These are phyloP conservation scores for Didymella pomorum DNA, from an alignment of 2,329 filamentous ascomycete species.

Conservation along the genomic window DNA sequence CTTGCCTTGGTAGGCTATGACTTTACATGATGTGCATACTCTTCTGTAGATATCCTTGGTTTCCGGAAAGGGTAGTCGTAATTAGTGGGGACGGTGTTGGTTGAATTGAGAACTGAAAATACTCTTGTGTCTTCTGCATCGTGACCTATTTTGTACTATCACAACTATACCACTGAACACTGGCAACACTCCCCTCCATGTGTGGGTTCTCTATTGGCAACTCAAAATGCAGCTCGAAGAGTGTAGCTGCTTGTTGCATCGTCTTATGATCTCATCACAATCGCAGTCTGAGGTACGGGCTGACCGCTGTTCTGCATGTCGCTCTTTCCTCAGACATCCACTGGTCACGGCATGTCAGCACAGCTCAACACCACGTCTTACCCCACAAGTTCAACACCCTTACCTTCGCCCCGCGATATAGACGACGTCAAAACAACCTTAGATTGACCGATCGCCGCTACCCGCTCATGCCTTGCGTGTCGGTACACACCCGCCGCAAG, in stretches of 20 bases:
- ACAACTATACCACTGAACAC: no score
- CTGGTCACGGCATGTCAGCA: background rate
- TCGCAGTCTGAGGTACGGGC: background rate
- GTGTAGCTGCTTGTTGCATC: background rate
- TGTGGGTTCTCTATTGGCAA: no score
- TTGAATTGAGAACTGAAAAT: constrained; percentile 33
- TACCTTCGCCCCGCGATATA: background rate
- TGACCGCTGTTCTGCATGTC: constrained; percentile 11
- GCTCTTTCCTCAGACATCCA: background rate
- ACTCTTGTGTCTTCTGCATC: background rate
- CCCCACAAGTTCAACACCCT: constrained; percentile 1
- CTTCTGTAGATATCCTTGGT: constrained; percentile 40
- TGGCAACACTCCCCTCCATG: no score
- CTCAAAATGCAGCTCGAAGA: no score
- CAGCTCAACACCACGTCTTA: background rate
- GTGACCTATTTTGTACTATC: background rate
- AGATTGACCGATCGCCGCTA: constrained; percentile 12
- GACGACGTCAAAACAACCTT: constrained; percentile 18
- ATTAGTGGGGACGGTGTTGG: constrained; percentile 35
- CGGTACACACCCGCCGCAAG: constrained; percentile 11
- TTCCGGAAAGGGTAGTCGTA: constrained; percentile 41
- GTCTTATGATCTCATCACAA: background rate
- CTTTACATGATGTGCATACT: constrained; percentile 49
- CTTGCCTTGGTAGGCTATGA: constrained; percentile 48
- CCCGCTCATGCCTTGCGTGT: constrained; percentile 7